These are phyloP conservation scores for Fusarium domesticum DNA, from an alignment of 2,329 filamentous ascomycete genomes.

Conservation along the genomic window DNA sequence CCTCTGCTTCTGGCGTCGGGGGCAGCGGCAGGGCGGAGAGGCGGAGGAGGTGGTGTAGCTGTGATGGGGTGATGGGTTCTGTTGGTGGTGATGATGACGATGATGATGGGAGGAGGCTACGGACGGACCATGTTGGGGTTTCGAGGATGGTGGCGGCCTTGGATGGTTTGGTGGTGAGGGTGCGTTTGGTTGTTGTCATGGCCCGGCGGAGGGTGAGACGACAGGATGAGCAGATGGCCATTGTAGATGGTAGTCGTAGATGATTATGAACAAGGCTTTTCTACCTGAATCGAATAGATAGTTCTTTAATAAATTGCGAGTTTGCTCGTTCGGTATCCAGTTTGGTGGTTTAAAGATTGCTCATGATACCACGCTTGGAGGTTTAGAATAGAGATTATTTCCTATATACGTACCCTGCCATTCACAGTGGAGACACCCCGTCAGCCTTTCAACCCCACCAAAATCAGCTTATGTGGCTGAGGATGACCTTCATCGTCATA, in stretches of 20 bases:
- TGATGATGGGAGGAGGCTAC: slow-evolving; percentile 61
- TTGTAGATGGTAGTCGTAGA: slow-evolving; percentile 9
- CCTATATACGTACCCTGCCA: no score
- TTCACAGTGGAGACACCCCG: no score
- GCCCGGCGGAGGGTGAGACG: slow-evolving; percentile 28
- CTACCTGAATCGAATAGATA: background rate
- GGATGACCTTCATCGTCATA: background rate
- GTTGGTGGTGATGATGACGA: slow-evolving; percentile 27
- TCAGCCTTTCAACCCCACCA: no score
- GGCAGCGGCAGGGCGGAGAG: slow-evolving; percentile 84
- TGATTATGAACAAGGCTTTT: background rate
- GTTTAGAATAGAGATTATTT: no score
- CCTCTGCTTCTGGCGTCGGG: slow-evolving; percentile 58
- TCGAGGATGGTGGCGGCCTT: slow-evolving; percentile 51
- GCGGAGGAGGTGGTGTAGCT: slow-evolving; percentile 80
- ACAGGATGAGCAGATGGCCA: slow-evolving; percentile 34
- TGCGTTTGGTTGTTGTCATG: slow-evolving; percentile 10
- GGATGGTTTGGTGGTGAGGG: slow-evolving; percentile 17
- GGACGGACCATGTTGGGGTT: slow-evolving; percentile 79
- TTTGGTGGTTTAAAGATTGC: no score
- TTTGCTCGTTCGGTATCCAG: no score
- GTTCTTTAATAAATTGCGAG: no score
- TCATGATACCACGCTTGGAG: no score
- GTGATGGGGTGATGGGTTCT: slow-evolving; percentile 57
- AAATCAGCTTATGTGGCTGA: background rate